Base-by-base conservation (phyloP, 1,284 basidiomycete genomes). In the Meira miltonrushii region DNA sequence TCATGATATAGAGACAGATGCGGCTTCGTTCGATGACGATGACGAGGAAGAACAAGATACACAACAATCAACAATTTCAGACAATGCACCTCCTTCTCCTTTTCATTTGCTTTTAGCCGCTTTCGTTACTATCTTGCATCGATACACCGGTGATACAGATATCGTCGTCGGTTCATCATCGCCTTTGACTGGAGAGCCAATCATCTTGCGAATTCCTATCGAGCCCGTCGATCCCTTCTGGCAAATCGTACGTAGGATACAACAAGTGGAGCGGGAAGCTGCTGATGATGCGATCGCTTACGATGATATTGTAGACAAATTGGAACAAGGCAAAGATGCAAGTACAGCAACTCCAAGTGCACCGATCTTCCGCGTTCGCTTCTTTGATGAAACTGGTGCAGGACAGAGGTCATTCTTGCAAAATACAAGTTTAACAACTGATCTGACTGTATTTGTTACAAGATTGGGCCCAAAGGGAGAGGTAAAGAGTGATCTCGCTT, bases 101-200 rank as follows among this genome's bases (percentile, higher is more conserved):
- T 95, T 92, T 79, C 92, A 96, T 77, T 83, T 98, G 13, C 85
- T 98, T 48, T 84, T 98, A 48, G 86, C 94, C 17, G 88, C 93
- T 0, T 96, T 98, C 79, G 84, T 86, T 21, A 88, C 95, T 39
- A 83, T 98, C 39, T 82, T 99, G 12, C 92, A 97, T 81, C 84
- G 95, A 44, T 96, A 93, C 81, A 97, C 95, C 0, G 92, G 90
- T 54, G 95, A 99, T 79, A 93, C 88, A 12, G 92, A 96, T 71
- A 83, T 99, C 65, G 84, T 97, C 62, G 88, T 98, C 68, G 93
- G 90, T 54, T 92, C 92, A 0, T 93, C 91, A 15, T 88, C 72
- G 25, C 75, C 78, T 9, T 82, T 85, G n/a, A 85, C 85, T 1
- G 84, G 85, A 39, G 85, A 89, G 61, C 92, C 93, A 7, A 82